Evolutionary conservation across 495 filamentous ascomycete species (phyloP).

Genomic region (Lasiosphaeria miniovina): DNA sequence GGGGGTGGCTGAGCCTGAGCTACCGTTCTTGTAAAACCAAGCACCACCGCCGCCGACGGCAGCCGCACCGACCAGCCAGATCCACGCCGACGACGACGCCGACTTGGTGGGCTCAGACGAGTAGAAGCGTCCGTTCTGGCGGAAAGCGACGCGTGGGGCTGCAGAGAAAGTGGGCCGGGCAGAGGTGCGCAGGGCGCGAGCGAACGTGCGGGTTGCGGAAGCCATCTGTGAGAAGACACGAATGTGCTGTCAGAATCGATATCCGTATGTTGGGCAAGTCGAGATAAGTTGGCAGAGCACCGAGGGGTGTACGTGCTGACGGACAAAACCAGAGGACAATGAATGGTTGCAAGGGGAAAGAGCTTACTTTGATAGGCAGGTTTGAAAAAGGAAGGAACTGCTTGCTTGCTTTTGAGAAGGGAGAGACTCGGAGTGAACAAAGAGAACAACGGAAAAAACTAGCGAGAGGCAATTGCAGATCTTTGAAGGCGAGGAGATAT

Average conservation of each 20-base stretch:
- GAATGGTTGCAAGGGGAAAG: conserved; percentile 13
- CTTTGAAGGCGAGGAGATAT: not conserved
- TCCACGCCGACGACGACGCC: conserved; percentile 44
- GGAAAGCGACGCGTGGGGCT: conserved; percentile 58
- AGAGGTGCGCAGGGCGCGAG: conserved; percentile 58
- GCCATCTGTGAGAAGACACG: conserved; percentile 39
- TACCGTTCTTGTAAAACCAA: conserved; percentile 60
- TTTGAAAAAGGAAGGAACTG: conserved; percentile 7
- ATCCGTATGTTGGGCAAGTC: too few relatives aligned
- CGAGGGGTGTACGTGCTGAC: too few relatives aligned
- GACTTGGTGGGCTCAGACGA: conserved; percentile 64
- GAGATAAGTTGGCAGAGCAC: not conserved
- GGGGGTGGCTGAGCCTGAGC: conserved; percentile 41
- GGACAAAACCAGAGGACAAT: not conserved
- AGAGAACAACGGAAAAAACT: conserved; percentile 8
- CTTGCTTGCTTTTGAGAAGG: not conserved
- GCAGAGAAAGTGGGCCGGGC: conserved; percentile 46
- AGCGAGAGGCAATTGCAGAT: not conserved
- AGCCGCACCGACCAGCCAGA: conserved; percentile 50
- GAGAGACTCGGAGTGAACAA: not conserved
- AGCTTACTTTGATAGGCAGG: conserved; percentile 8
- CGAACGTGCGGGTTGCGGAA: conserved; percentile 46
- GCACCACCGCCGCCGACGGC: conserved; percentile 62
- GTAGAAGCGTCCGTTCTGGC: conserved; percentile 67
- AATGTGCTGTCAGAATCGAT: conserved; percentile 3